Percentiles rank a stretch among this genome's conserved stretches.
These are phyloP conservation scores for Camelina laxa DNA, from an alignment of 345 rosid species.

Conservation along the genomic window DNA sequence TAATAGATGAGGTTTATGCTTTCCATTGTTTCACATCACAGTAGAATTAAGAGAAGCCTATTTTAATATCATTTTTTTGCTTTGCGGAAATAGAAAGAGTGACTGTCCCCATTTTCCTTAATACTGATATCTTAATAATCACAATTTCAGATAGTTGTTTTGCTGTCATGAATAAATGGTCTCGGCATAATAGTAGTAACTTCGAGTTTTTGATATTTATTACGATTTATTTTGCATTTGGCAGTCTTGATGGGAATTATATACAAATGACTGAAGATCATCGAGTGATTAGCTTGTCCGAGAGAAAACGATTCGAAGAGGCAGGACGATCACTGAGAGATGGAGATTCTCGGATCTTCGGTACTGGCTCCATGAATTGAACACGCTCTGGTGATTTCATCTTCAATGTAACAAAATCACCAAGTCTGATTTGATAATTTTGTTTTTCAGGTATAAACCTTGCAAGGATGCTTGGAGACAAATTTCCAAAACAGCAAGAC, in stretches of 20 bases:
- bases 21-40: neutral
- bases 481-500: constrained; percentile 90
- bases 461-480: constrained; percentile 97
- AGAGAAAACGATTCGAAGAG: constrained; percentile 68
- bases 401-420: neutral
- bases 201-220: neutral
- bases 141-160: constrained; percentile 8
- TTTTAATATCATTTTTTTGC: neutral
- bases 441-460: constrained; percentile 75
- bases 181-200: neutral
- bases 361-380: constrained; percentile 46
- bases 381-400: constrained; percentile 5
- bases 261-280: constrained; percentile 95
- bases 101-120: neutral
- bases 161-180: constrained; percentile 5
- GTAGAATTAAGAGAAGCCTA: neutral
- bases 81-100: constrained; percentile 19
- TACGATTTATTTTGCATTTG: constrained; percentile 37
- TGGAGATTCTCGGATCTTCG: constrained; percentile 76
- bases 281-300: constrained; percentile 69
- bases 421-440: constrained; percentile 7
- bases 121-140: constrained; percentile 7
- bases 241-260: constrained; percentile 75
- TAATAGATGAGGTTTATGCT: constrained; percentile 24
- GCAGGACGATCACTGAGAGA: constrained; percentile 77